Evolutionary conservation across 2,329 filamentous ascomycete species (phyloP).

Genomic region (Lasiodiplodia hormozganensis): DNA sequence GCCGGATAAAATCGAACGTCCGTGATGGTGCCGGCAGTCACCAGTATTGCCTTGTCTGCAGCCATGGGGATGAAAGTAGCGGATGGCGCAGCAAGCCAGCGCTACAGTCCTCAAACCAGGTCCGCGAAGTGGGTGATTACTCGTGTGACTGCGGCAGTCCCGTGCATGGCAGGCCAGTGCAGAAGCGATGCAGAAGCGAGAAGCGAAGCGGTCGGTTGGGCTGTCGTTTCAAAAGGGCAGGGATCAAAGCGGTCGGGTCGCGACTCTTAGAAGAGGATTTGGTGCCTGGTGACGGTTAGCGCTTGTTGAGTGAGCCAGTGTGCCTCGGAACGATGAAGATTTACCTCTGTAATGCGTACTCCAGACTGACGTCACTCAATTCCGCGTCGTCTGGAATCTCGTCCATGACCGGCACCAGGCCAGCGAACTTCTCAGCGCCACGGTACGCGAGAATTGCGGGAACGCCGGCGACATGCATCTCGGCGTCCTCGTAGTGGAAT

Average conservation of each 20-base stretch:
- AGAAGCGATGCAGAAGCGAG: slow-evolving; percentile 3
- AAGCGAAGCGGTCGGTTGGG: slow-evolving; percentile 12
- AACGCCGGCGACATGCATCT: slow-evolving; percentile 88
- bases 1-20: slow-evolving; percentile 11
- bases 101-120: neutral
- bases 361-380: slow-evolving; percentile 60
- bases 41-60: neutral
- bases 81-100: slow-evolving; percentile 10
- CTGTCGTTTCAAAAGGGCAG: slow-evolving; percentile 20
- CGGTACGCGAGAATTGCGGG: slow-evolving; percentile 90
- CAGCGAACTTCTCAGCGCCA: slow-evolving; percentile 88
- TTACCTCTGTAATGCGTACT: slow-evolving; percentile 64
- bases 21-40: slow-evolving; percentile 1
- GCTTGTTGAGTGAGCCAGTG: neutral
- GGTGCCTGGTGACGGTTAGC: slow-evolving; percentile 24
- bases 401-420: slow-evolving; percentile 83
- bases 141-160: slow-evolving; percentile 14
- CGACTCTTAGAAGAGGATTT: slow-evolving; percentile 28
- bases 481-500: slow-evolving; percentile 88
- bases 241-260: slow-evolving; percentile 6
- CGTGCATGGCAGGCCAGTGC: neutral
- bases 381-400: slow-evolving; percentile 74
- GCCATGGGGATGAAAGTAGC: neutral
- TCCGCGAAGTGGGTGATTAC: neutral
- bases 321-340: slow-evolving; percentile 35